A percentile compares a stretch with the other conserved stretches of the same genome.
Conservation (phyloP, 805 yeast species). For the Saturnispora gosingensis region DNA sequence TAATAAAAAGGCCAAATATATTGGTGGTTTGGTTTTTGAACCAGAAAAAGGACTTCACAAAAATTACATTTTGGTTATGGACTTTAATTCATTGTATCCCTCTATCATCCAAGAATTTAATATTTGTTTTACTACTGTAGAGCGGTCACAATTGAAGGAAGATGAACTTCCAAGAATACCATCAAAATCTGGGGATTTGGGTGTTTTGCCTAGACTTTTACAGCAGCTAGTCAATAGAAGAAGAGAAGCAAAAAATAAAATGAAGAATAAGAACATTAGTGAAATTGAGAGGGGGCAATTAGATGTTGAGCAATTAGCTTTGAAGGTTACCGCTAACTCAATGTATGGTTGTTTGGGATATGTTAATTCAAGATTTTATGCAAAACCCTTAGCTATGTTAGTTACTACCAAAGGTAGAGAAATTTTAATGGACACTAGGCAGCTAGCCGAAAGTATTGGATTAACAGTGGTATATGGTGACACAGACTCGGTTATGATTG, state of each 20-base stretch:
- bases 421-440: conserved; percentile 85
- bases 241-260: conserved; percentile 78
- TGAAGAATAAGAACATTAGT: conserved; percentile 64
- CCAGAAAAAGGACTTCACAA: conserved; percentile 94
- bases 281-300: conserved; percentile 67
- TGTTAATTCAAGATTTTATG: conserved; percentile 85
- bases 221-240: conserved; percentile 84
- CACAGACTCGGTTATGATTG: conserved; percentile 98
- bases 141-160: conserved; percentile 42
- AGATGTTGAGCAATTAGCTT: conserved; percentile 92
- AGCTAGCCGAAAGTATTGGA: conserved; percentile 77
- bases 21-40: conserved; percentile 74
- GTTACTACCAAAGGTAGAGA: conserved; percentile 95
- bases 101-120: conserved; percentile 95
- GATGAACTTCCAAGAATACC: conserved; percentile 70
- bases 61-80: conserved; percentile 87
- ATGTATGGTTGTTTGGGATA: conserved; percentile 99
- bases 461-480: conserved; percentile 93
- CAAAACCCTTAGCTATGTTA: conserved; percentile 90
- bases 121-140: conserved; percentile 94
- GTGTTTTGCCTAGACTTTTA: conserved; percentile 80
- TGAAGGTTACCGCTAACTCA: conserved; percentile 96
- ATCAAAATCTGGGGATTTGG: conserved; percentile 45
- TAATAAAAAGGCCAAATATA: conserved; percentile 28
- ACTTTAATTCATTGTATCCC: conserved; percentile 94